Percentiles rank a stretch among this genome's conserved stretches.
Conservation (phyloP, 768 basidiomycete genomes). For the Phylloporus sp. region DNA sequence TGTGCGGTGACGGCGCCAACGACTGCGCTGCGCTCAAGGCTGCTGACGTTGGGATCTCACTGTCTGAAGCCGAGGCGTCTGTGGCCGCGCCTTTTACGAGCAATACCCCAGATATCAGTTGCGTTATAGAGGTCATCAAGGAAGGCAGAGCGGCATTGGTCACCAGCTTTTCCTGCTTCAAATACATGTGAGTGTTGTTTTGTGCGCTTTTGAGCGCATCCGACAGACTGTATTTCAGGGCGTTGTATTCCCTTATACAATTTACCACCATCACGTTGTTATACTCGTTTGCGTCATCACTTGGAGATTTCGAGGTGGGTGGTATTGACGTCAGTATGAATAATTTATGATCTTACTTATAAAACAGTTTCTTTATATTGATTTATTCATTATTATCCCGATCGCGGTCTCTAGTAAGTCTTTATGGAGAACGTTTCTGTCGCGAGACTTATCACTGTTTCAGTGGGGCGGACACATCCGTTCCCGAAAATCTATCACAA, state of each 20-base stretch:
- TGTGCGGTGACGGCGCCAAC: slow-evolving; percentile 99
- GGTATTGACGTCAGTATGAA: neutral
- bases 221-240: slow-evolving; percentile 58
- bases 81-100: slow-evolving; percentile 98
- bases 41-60: slow-evolving; percentile 93
- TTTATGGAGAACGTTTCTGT: neutral
- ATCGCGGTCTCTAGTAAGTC: slow-evolving; percentile 90
- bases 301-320: slow-evolving; percentile 92
- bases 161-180: slow-evolving; percentile 99
- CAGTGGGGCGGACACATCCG: slow-evolving; percentile 95
- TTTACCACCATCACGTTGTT: slow-evolving; percentile 96
- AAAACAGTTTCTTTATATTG: slow-evolving; percentile 89
- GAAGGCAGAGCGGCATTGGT: slow-evolving; percentile 95
- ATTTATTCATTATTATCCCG: slow-evolving; percentile 96
- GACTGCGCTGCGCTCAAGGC: slow-evolving; percentile 98
- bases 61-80: slow-evolving; percentile 97
- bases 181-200: slow-evolving; percentile 80
- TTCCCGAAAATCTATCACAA: slow-evolving; percentile 84
- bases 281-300: slow-evolving; percentile 93
- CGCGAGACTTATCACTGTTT: slow-evolving; percentile 4
- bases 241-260: slow-evolving; percentile 96
- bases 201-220: neutral
- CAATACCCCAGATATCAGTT: slow-evolving; percentile 89
- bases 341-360: slow-evolving; percentile 7
- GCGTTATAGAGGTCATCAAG: slow-evolving; percentile 94